Evolutionary conservation across 2,329 filamentous ascomycete genomes (phyloP), one percentile per base, ranked within the genome.

Genomic region (Colletotrichum sidae): DNA sequence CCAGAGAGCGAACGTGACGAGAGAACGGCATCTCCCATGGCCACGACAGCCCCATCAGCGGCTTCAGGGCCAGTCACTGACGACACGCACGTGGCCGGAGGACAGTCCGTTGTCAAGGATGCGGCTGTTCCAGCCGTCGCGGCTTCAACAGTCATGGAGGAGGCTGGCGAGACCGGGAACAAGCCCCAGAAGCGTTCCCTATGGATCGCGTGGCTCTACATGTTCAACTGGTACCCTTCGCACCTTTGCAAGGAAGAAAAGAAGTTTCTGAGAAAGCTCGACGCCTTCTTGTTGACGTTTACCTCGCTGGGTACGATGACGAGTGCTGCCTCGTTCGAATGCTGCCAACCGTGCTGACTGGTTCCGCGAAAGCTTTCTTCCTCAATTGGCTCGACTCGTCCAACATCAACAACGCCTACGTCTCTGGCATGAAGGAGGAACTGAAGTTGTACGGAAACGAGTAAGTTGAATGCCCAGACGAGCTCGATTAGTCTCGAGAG

Each of bases 111-210:
- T 15, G 52, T 49, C 25, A 66, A 61, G 15, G 62, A 68, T 34
- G 54, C 47, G 3, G 42, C 55, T 10, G 53, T 39, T 6, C 62
- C 66, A 17, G 66, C 62, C 7, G 71, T 65, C 55, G 76, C 77
- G 46, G 83, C 83, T 69, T 83, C 84, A 66, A 84, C 81, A 41
- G 81, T 84, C 53, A 84, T 84, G 53, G 82, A 81, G 38, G 82
- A 81, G 55, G 78, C 83, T 81, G 71, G 66, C 35, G 25, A 59
- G n/a, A 60, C 42, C 8, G 38, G 64, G 44, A 66, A 68, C 13
- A 49, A 63, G 41, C 50, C 58, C 2, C 61, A 51, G 15, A 69
- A 69, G 51, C 45, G 61, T 4, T 65, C 60, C 6, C 55, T 69
- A 1, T 69, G 67, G 68, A 58, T 63, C 8, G 56, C 67, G 2